Evolutionary conservation across 495 filamentous ascomycete genomes (phyloP), one percentile per base, ranked within the genome.

Genomic region (Bathelium albidoporum): DNA sequence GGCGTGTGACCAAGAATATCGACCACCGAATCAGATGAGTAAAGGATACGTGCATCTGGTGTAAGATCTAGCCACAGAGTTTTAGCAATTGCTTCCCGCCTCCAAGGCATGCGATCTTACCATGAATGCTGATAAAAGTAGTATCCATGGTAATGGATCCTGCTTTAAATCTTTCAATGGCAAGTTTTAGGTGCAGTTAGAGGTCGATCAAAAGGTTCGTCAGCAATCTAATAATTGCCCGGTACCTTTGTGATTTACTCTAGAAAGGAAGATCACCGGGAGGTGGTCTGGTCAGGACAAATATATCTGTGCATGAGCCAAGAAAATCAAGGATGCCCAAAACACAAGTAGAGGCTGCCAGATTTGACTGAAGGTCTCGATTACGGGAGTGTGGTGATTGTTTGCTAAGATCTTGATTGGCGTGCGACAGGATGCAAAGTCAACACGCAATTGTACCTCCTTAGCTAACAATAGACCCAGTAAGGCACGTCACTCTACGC

Each of bases 111-210:
- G 22, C 12, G 44, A 44, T 39, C 87, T 77, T 75, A 85, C 91
- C 90, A 75, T 95, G 90, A 67, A 95, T 95, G 65, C 90, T 90
- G 77, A 95, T 95, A 78, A 95, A 95, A 49, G 90, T 95, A 66
- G 88, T 89, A 76, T 94, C 90, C 90, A 94, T 94, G 20, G 4
- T 67, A 41, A 32, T n/a, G 49, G 24, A 63, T 22, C 26, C 31
- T 44, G 22, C 24, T 20, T 18, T 7, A n/a, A 62, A 36, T 16
- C 5, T 18, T 32, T 3, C 32, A 32, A 22, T 63, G 49, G n/a
- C 5, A 26, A 22, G n/a, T 62, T 2, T 4, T 55, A 3, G 20
- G 49, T 18, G 29, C 24, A 9, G 11, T 29, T 55, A 5, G 29
- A 55, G 49, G 22, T 55, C 24, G 24, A 29, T 20, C 49, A 28